phyloP scores from a whole-genome alignment of 805 yeast genomes.

The Lachancea kluyveri region DNA sequence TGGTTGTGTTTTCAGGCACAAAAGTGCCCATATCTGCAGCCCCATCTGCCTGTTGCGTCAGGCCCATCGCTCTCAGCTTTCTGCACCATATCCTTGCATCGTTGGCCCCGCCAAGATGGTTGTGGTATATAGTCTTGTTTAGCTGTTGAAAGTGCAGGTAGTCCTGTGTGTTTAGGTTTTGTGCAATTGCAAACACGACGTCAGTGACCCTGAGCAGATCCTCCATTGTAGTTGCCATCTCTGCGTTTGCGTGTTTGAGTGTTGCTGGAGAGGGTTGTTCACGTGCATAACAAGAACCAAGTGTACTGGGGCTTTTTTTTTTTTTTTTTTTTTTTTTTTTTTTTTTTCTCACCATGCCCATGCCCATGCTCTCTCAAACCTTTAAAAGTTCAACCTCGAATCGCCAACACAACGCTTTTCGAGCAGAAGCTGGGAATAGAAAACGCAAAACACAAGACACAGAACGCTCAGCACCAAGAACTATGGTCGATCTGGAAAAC shows the following conservation, averaged over 20 bases:
- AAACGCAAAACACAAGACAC: too few relatives aligned
- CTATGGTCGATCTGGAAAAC: slow-evolving; percentile 1
- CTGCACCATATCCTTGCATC: slow-evolving; percentile 17
- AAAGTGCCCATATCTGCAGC: slow-evolving; percentile 1
- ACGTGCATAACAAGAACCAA: background rate
- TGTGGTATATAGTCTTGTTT: slow-evolving; percentile 16
- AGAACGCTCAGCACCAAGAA: too few relatives aligned
- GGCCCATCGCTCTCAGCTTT: slow-evolving; percentile 19
- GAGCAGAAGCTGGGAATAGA: background rate
- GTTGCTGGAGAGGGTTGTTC: background rate
- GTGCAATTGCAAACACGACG: slow-evolving; percentile 21
- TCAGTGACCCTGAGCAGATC: slow-evolving; percentile 20
- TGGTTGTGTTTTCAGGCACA: background rate
- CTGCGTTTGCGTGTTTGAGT: background rate
- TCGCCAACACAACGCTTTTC: too few relatives aligned
- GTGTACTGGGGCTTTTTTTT: too few relatives aligned
- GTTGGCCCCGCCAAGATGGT: slow-evolving; percentile 12
- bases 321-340: too few relatives aligned
- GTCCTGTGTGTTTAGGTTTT: slow-evolving; percentile 18
- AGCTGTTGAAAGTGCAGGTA: slow-evolving; percentile 21
- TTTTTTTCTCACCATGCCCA: too few relatives aligned
- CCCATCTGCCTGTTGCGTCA: slow-evolving; percentile 7
- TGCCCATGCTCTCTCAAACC: too few relatives aligned
- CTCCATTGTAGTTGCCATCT: slow-evolving; percentile 8
- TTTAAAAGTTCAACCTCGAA: too few relatives aligned